phyloP scores from a whole-genome alignment of 495 filamentous ascomycete species.

The Daldinia bambusicola region DNA sequence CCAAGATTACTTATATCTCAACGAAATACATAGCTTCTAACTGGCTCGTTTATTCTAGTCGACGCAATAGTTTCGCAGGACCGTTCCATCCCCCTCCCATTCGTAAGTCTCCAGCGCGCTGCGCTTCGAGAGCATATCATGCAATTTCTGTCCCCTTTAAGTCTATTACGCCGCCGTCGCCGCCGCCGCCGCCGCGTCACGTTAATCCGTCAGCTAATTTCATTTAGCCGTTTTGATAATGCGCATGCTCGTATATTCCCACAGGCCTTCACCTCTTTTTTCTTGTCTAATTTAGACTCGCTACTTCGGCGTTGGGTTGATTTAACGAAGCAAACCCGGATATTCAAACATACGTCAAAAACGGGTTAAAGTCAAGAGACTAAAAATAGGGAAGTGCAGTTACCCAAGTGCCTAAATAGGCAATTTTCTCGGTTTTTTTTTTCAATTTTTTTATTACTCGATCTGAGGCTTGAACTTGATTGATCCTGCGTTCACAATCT shows the following conservation, averaged over 20 bases:
- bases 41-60: conserved; percentile 32
- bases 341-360: not conserved
- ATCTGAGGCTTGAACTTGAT: conserved; percentile 14
- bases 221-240: conserved; percentile 12
- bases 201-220: conserved; percentile 12
- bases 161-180: conserved; percentile 5
- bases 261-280: not conserved
- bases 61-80: conserved; percentile 25
- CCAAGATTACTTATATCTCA: conserved; percentile 17
- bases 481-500: conserved; percentile 13
- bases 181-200: conserved; percentile 9
- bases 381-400: conserved; percentile 34
- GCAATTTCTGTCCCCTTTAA: not conserved
- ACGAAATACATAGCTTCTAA: conserved; percentile 10
- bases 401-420: conserved; percentile 21
- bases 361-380: not conserved
- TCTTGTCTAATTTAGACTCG: too few relatives aligned
- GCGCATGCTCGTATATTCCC: not conserved
- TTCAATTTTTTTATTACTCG: too few relatives aligned
- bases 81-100: conserved; percentile 9
- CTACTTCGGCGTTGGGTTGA: not conserved
- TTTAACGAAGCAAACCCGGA: not conserved
- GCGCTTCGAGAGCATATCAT: conserved; percentile 20
- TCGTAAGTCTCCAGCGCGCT: conserved; percentile 13
- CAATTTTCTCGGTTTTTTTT: too few relatives aligned